Evolutionary conservation across 192 early-diverging fungal genomes (phyloP).

Genomic region (Phycomyces blakesleeanus): DNA sequence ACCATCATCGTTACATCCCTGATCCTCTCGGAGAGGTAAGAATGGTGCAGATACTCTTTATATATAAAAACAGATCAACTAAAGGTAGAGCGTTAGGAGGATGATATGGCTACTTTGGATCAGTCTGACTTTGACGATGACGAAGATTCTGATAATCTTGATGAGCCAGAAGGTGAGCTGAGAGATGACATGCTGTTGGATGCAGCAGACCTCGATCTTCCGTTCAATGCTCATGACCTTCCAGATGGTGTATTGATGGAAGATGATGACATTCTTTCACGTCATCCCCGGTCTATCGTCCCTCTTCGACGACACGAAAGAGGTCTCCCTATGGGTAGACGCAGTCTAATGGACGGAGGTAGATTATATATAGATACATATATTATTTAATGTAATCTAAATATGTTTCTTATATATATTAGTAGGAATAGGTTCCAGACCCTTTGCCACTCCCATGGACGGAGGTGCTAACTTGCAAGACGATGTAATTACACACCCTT

Average conservation of each 20-base stretch:
- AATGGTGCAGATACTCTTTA: conserved; percentile 2
- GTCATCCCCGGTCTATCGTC: conserved; percentile 31
- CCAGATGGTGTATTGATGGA: conserved; percentile 50
- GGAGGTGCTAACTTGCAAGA: conserved; percentile 41
- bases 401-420: no score
- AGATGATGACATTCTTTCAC: conserved; percentile 39
- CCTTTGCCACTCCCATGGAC: conserved; percentile 6
- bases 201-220: conserved; percentile 37
- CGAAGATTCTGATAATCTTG: conserved; percentile 40
- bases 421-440: neutral
- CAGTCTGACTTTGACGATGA: conserved; percentile 38
- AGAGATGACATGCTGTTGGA: conserved; percentile 53
- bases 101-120: conserved; percentile 28
- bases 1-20: conserved; percentile 40
- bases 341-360: conserved; percentile 6
- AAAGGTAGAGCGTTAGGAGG: conserved; percentile 4
- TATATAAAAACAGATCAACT: neutral
- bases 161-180: conserved; percentile 40
- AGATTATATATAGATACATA: neutral
- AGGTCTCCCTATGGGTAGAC: conserved; percentile 13
- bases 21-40: conserved; percentile 27
- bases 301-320: conserved; percentile 34
- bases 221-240: conserved; percentile 38
- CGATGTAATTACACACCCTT: conserved; percentile 60
- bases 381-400: neutral